Evolutionary conservation across 306 rosid genomes (phyloP), one percentile per base, ranked within the genome.

Genomic region (Betula pendula): DNA sequence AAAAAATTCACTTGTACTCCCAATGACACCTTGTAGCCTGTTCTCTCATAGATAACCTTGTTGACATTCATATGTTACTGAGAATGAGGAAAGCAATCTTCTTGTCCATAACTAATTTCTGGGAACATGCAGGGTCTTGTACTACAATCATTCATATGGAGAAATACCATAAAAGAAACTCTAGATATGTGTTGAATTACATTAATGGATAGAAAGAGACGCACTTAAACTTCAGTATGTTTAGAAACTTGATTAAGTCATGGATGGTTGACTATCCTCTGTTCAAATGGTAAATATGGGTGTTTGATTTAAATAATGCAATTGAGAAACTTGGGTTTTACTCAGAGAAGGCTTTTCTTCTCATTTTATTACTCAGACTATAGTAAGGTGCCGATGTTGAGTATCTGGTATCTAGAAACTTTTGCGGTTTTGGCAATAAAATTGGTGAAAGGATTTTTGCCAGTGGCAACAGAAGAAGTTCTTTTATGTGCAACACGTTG

Each of bases 31-130:
- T 35, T 19, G 48, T 27, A 14, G 66, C 12, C 25, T 33, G 20
- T 65, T 65, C 14, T 65, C 22, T 44, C 22, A 29, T 27, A 29
- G 19, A 38, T 65, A 16, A 38, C 7, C 70, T 65, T 38, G 44
- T 65, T 17, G 70, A 27, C 62, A 3, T 55, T 55, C 29, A 38
- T 65, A 17, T 19, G 27, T 65, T 12, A 65, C 69, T 33, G 13
- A 33, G 69, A 13, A 62, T 33, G 69, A 62, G 43, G 69, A 62
- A 62, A 62, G 44, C n/a, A 29, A 60, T 29, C 68, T 60, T 60
- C 68, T 29, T 60, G 68, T 60, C 43, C 35, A 29, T 6, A 22
- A 29, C 68, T 29, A 27, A 3, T 3, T 62, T n/a, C 44, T 6
- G 20, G 5, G 17, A 29, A 6, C 44, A 0, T 8, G 2, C 12